Conservation (phyloP, 192 early-diverging fungal species). For the Glomus cerebriforme region DNA sequence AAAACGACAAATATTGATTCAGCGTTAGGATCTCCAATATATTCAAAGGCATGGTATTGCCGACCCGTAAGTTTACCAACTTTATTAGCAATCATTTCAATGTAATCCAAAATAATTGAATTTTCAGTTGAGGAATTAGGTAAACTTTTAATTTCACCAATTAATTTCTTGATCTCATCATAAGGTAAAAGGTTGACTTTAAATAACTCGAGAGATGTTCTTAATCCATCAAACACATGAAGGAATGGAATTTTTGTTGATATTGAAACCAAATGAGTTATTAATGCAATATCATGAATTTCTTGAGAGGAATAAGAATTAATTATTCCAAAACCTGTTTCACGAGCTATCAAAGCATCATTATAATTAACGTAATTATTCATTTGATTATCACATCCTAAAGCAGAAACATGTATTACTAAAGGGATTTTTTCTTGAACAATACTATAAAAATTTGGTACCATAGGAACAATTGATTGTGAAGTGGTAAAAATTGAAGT, state of each 20-base stretch:
- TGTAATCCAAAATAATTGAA: constrained; percentile 41
- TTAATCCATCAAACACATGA: constrained; percentile 79
- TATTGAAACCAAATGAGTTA: constrained; percentile 78
- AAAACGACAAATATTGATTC: constrained; percentile 80
- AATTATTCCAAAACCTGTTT: constrained; percentile 78
- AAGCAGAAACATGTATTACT: constrained; percentile 83
- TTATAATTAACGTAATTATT: constrained; percentile 62
- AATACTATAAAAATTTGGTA: constrained; percentile 80
- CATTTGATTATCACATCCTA: constrained; percentile 63
- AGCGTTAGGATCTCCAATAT: constrained; percentile 70
- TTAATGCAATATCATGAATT: constrained; percentile 83
- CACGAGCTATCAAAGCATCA: constrained; percentile 72
- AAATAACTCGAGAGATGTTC: constrained; percentile 53
- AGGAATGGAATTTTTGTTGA: constrained; percentile 68
- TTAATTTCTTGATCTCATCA: constrained; percentile 42
- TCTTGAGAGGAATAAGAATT: constrained; percentile 81
- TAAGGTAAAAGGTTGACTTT: constrained; percentile 58
- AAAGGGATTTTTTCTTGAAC: constrained; percentile 59
- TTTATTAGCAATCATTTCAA: constrained; percentile 30
- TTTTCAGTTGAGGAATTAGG: constrained; percentile 1
- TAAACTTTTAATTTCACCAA: constrained; percentile 34
- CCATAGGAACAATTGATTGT: constrained; percentile 76
- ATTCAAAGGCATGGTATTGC: constrained; percentile 79
- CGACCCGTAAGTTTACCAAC: constrained; percentile 53
- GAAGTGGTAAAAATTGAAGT: constrained; percentile 70